Conservation (phyloP, 129 eudicot species). For the Ambrosia trifida region DNA sequence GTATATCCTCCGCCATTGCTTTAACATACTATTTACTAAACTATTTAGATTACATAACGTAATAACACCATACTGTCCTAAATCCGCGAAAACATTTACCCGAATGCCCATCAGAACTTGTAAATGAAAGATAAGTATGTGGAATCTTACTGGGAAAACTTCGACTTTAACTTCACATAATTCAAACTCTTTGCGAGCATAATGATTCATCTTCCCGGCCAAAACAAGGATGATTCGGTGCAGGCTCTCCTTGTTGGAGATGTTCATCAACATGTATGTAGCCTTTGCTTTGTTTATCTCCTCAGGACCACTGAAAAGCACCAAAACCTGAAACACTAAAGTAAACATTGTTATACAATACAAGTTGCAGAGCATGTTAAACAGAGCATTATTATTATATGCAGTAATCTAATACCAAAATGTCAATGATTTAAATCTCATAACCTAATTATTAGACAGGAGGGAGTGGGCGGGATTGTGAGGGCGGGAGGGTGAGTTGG, state of each 20-base stretch:
- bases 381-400: not conserved
- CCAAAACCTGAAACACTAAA: constrained; percentile 43
- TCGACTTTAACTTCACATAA: constrained; percentile 47
- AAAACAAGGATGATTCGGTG: constrained; percentile 46
- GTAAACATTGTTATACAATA: not conserved
- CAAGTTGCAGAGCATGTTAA: not conserved
- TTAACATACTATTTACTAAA: too few relatives aligned
- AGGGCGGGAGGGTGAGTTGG: too few relatives aligned
- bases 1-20: too few relatives aligned
- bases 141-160: constrained; percentile 47
- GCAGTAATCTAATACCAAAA: constrained; percentile 1
- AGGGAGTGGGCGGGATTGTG: too few relatives aligned
- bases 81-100: too few relatives aligned
- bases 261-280: constrained; percentile 33
- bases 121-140: not conserved
- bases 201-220: constrained; percentile 50
- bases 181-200: constrained; percentile 40
- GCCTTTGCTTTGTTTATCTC: constrained; percentile 42
- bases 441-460: not conserved
- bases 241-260: constrained; percentile 40
- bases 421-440: not conserved
- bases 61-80: too few relatives aligned
- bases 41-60: too few relatives aligned
- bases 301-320: constrained; percentile 45
- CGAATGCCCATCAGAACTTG: too few relatives aligned